Percentiles rank a stretch among this genome's conserved stretches.
These are phyloP conservation scores for Suhomyces vadensis DNA, from an alignment of 805 yeast species.

Conservation along the genomic window DNA sequence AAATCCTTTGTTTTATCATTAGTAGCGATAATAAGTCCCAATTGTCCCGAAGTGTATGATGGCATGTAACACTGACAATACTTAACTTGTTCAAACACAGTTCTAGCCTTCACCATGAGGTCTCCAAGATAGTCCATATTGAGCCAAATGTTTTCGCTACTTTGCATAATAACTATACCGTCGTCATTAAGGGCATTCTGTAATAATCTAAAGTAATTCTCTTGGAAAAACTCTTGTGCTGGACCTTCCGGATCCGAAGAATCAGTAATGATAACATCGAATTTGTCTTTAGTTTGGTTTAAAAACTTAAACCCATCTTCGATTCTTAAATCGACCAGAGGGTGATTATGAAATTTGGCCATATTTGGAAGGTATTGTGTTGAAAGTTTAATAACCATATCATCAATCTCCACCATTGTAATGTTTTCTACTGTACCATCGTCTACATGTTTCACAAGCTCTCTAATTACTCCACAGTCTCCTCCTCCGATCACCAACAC, in stretches of 20 bases:
- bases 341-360: conserved; percentile 65
- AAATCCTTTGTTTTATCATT: conserved; percentile 51
- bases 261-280: conserved; percentile 86
- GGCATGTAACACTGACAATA: conserved; percentile 85
- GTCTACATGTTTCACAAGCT: conserved; percentile 69
- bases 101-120: conserved; percentile 48
- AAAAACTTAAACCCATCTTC: conserved; percentile 85
- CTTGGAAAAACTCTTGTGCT: conserved; percentile 84
- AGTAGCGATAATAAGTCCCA: conserved; percentile 74
- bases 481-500: conserved; percentile 95
- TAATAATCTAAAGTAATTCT: conserved; percentile 70
- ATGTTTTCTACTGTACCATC: conserved; percentile 57
- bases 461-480: conserved; percentile 92
- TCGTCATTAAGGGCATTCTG: conserved; percentile 59
- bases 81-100: conserved; percentile 60
- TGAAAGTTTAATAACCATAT: conserved; percentile 71
- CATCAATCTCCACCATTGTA: conserved; percentile 87
- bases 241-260: conserved; percentile 97
- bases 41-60: conserved; percentile 84
- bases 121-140: conserved; percentile 53
- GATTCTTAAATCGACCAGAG: conserved; percentile 64
- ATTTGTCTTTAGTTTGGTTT: conserved; percentile 48
- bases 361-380: conserved; percentile 73
- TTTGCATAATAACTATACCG: conserved; percentile 79
- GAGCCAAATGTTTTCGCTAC: conserved; percentile 75